These are phyloP conservation scores for Pseudodiploospora longispora DNA, from an alignment of 2,329 filamentous ascomycete genomes.

Conservation along the genomic window DNA sequence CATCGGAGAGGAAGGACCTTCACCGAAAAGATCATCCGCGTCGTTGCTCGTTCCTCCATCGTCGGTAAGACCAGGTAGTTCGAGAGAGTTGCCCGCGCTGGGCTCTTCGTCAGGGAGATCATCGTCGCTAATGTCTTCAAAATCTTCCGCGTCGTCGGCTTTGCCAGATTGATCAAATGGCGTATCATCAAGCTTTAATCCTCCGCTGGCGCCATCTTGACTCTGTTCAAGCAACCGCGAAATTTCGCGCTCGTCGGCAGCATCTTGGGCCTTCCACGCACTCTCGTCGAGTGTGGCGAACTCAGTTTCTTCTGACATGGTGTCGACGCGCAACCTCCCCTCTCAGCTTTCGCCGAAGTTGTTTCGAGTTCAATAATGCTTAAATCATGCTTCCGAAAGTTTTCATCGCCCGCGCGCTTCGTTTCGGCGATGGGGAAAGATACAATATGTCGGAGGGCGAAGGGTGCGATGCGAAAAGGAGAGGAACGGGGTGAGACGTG, in stretches of 20 bases:
- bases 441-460: not conserved
- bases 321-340: constrained; percentile 16
- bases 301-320: constrained; percentile 25
- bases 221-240: constrained; percentile 35
- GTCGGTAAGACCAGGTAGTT: constrained; percentile 48
- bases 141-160: constrained; percentile 87
- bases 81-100: constrained; percentile 31
- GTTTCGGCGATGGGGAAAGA: not conserved
- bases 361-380: constrained; percentile 9
- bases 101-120: constrained; percentile 77
- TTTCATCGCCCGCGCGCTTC: not conserved
- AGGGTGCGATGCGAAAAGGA: not conserved
- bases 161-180: constrained; percentile 64
- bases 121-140: constrained; percentile 83
- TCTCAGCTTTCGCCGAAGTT: constrained; percentile 17
- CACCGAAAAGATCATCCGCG: constrained; percentile 63
- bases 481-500: not conserved
- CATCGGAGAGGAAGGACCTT: constrained; percentile 43
- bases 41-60: constrained; percentile 54
- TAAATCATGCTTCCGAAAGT: constrained; percentile 19
- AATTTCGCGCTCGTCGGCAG: constrained; percentile 41
- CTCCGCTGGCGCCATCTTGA: constrained; percentile 29
- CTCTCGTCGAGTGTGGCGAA: constrained; percentile 27
- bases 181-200: constrained; percentile 34
- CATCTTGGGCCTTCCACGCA: constrained; percentile 35